A percentile compares a stretch with the other conserved stretches of the same genome.
These are phyloP conservation scores for Fusarium setosum DNA, from an alignment of 2,329 filamentous ascomycete species.

Conservation along the genomic window DNA sequence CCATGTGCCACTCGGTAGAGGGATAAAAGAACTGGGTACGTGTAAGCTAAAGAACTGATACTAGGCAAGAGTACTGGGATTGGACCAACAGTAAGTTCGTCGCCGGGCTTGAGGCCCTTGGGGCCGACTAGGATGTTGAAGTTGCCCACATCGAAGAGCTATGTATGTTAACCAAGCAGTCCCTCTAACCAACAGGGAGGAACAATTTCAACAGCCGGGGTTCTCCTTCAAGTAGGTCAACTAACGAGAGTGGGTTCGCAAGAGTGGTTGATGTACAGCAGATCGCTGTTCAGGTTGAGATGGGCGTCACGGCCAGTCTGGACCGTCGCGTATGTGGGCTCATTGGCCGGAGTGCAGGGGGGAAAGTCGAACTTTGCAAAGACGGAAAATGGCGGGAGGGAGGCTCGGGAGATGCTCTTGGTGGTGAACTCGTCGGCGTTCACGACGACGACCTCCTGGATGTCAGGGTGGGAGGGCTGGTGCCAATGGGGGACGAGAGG, in stretches of 20 bases:
- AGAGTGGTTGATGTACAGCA: conserved; percentile 76
- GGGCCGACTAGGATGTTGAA: conserved; percentile 69
- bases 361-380: conserved; percentile 76
- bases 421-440: conserved; percentile 67
- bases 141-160: conserved; percentile 71
- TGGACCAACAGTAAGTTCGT: conserved; percentile 65
- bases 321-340: conserved; percentile 72
- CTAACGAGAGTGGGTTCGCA: conserved; percentile 73
- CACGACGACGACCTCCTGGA: conserved; percentile 66
- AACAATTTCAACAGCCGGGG: conserved; percentile 1
- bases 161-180: conserved; percentile 20
- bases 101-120: conserved; percentile 63
- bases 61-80: too few species aligned
- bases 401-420: conserved; percentile 67
- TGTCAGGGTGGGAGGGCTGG: conserved; percentile 69
- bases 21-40: conserved; percentile 74
- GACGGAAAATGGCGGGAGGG: conserved; percentile 70
- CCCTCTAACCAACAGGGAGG: not conserved
- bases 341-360: conserved; percentile 65
- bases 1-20: conserved; percentile 80
- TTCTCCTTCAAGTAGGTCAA: conserved; percentile 41
- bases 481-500: conserved; percentile 69
- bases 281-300: conserved; percentile 72
- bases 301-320: conserved; percentile 68
- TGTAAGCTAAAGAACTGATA: conserved; percentile 4